Percentiles rank a stretch among this genome's conserved stretches.
phyloP scores from a whole-genome alignment of 1,284 basidiomycete species.

The Kalmanozyma brasiliensis region DNA sequence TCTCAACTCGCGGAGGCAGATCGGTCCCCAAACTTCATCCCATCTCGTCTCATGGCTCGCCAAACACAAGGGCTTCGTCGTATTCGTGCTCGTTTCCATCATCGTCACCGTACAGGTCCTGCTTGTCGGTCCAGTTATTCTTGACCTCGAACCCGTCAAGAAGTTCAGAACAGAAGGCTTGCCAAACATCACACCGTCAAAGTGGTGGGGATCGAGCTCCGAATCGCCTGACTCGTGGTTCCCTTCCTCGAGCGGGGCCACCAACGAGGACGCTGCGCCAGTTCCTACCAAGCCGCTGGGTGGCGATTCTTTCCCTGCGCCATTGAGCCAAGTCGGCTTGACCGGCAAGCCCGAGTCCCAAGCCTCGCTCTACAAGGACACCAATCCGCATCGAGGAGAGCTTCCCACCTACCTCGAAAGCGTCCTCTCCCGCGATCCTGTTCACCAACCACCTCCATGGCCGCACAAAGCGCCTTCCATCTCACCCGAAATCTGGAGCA shows the following conservation, averaged over 20 bases:
- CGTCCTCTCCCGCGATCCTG: conserved; percentile 40
- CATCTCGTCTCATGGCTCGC: conserved; percentile 41
- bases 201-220: conserved; percentile 18
- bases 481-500: conserved; percentile 34
- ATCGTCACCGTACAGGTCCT: conserved; percentile 38
- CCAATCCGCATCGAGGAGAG: conserved; percentile 56
- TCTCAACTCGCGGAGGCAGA: conserved; percentile 27
- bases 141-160: conserved; percentile 44
- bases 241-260: conserved; percentile 3
- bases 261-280: neutral
- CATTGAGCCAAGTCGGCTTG: conserved; percentile 18
- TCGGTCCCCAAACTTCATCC: conserved; percentile 27
- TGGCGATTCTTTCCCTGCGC: conserved; percentile 28
- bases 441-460: conserved; percentile 42
- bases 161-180: conserved; percentile 29
- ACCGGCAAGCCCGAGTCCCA: conserved; percentile 10
- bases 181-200: conserved; percentile 23
- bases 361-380: conserved; percentile 36
- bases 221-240: conserved; percentile 33
- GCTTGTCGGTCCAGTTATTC: conserved; percentile 31
- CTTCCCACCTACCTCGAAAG: conserved; percentile 33
- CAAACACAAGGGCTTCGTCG: conserved; percentile 45
- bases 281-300: conserved; percentile 16
- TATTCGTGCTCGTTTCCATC: conserved; percentile 36
- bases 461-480: conserved; percentile 41